Evolutionary conservation across 768 basidiomycete genomes (phyloP).

Genomic region (Rhodocollybia butyracea): DNA sequence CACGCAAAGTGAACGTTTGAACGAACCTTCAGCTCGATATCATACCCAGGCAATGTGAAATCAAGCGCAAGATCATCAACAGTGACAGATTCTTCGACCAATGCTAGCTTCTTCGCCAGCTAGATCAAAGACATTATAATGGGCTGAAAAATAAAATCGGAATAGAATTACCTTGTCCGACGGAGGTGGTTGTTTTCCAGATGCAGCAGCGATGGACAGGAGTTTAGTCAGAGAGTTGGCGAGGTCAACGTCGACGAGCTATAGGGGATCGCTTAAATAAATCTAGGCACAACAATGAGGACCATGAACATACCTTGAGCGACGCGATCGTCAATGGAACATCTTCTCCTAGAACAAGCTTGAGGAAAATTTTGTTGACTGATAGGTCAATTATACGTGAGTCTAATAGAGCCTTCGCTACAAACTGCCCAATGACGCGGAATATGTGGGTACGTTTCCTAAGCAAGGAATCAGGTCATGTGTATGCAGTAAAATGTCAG

Average conservation of each 20-base stretch:
- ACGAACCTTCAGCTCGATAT: slow-evolving; percentile 84
- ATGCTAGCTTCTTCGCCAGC: slow-evolving; percentile 53
- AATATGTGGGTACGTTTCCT: slow-evolving; percentile 87
- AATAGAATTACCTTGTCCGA: slow-evolving; percentile 50
- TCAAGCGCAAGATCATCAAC: slow-evolving; percentile 91
- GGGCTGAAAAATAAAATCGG: neutral
- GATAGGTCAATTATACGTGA: slow-evolving; percentile 96
- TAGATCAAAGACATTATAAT: slow-evolving; percentile 18
- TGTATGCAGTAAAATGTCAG: neutral
- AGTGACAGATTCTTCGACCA: slow-evolving; percentile 53
- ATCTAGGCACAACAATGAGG: neutral
- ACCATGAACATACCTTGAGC: slow-evolving; percentile 52
- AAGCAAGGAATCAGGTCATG: slow-evolving; percentile 8
- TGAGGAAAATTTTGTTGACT: slow-evolving; percentile 94
- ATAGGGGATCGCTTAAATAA: neutral
- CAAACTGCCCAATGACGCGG: slow-evolving; percentile 90
- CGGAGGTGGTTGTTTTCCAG: slow-evolving; percentile 20
- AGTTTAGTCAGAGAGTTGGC: slow-evolving; percentile 85
- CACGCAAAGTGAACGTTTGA: neutral
- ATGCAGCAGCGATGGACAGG: slow-evolving; percentile 56
- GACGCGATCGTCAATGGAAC: slow-evolving; percentile 81
- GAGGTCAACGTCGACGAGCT: slow-evolving; percentile 84
- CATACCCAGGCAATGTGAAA: slow-evolving; percentile 95
- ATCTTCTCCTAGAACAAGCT: slow-evolving; percentile 82
- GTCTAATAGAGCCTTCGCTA: slow-evolving; percentile 95